Evolutionary conservation across 2,329 filamentous ascomycete genomes (phyloP).

Genomic region (Claviceps capensis): DNA sequence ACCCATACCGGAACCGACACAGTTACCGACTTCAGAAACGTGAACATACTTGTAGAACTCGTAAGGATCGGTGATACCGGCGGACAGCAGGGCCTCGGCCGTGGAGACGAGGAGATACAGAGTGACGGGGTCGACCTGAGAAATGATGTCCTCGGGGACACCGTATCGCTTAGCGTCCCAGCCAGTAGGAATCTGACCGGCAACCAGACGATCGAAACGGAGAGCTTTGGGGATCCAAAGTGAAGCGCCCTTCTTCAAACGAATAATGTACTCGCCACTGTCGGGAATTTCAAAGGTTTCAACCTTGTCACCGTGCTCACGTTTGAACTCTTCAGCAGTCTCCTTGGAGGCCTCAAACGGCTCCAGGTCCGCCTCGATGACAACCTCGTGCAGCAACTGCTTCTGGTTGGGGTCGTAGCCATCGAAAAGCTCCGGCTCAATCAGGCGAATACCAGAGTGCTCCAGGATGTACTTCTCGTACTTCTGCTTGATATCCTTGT

Average conservation of each 20-base stretch:
- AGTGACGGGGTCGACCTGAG: constrained; percentile 92
- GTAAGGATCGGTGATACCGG: constrained; percentile 96
- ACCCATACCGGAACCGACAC: constrained; percentile 95
- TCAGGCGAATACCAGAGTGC: constrained; percentile 92
- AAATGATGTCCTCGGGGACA: constrained; percentile 93
- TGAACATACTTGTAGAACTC: constrained; percentile 99
- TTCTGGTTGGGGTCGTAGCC: constrained; percentile 98
- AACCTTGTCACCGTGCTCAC: constrained; percentile 93
- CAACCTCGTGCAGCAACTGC: constrained; percentile 92
- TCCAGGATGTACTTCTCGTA: constrained; percentile 96
- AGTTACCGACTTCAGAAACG: constrained; percentile 95
- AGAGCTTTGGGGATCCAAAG: constrained; percentile 95
- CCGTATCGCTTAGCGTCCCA: constrained; percentile 97
- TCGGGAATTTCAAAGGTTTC: constrained; percentile 93
- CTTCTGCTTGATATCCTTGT: constrained; percentile 94
- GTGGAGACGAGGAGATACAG: constrained; percentile 91
- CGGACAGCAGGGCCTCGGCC: constrained; percentile 76
- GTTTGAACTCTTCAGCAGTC: constrained; percentile 92
- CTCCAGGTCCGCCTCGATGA: constrained; percentile 92
- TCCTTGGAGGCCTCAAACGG: constrained; percentile 97
- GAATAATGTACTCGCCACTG: constrained; percentile 86
- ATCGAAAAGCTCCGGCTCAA: constrained; percentile 91
- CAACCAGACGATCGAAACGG: constrained; percentile 91
- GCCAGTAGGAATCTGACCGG: constrained; percentile 90
- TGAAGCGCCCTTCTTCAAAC: constrained; percentile 87